Base-by-base conservation (phyloP, 179 eudicot species). In the Patellifolia procumbens region DNA sequence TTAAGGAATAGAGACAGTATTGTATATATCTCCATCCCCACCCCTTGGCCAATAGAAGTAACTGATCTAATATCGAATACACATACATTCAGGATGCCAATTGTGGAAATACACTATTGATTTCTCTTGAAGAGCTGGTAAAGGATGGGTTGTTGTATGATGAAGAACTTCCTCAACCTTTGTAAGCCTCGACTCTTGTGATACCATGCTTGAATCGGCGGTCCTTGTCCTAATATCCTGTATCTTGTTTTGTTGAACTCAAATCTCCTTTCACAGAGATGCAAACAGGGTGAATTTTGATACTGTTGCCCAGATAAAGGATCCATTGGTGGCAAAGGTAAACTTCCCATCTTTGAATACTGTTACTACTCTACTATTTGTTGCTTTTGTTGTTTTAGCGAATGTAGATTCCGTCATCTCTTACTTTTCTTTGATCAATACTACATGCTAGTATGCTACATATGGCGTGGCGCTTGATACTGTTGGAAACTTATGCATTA, bases 41-140 rank as follows among this genome's bases (percentile, higher is more conserved):
- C n/a, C n/a, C n/a, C n/a, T n/a, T n/a, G n/a, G n/a, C n/a, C n/a
- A n/a, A n/a, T n/a, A 15, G 29, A 39, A 13, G 22, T 60, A 59
- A 77, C 24, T 55, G n/a, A 45, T 31, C 48, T 62, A 7, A 56
- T 66, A 0, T n/a, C 19, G 46, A 31, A 35, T 49, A 56, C n/a
- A 3, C 24, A 53, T 49, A 63, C 26, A 75, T 76, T 64, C 79
- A 93, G 99, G 99, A 95, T 88, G 98, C 99, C 76, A 95, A 95
- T 84, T 95, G 97, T 80, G 99, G 99, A 31, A 93, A 95, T 67
- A 95, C 97, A 17, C 98, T 95, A 85, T 77, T 93, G 83, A 93
- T 95, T 68, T 95, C 99, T 74, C 98, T 95, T 55, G 96, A 95
- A 70, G 99, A 95, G 81, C 96, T 95, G 79, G 97, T 95, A 15